These are phyloP conservation scores for Alternaria alternata DNA, from an alignment of 2,329 filamentous ascomycete genomes.

Conservation along the genomic window DNA sequence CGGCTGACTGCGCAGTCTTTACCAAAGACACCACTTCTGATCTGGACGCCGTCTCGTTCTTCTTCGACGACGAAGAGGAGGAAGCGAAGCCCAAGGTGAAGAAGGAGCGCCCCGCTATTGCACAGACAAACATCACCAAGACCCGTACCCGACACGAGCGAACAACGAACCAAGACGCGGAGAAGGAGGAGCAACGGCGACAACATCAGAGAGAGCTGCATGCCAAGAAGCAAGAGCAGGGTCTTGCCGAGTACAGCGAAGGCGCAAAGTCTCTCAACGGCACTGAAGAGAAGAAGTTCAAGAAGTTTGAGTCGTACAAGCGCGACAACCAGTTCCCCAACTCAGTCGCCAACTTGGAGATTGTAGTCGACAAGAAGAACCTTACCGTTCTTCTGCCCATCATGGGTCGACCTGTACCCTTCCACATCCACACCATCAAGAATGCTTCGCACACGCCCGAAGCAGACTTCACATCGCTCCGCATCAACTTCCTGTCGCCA, in stretches of 20 bases:
- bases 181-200: slow-evolving; percentile 83
- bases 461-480: slow-evolving; percentile 89
- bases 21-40: slow-evolving; percentile 92
- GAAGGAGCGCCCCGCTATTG: slow-evolving; percentile 85
- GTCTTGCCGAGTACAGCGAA: slow-evolving; percentile 84
- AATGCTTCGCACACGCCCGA: slow-evolving; percentile 98
- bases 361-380: slow-evolving; percentile 91
- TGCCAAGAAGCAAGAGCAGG: slow-evolving; percentile 87
- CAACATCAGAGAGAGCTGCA: slow-evolving; percentile 93
- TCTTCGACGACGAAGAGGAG: slow-evolving; percentile 94
- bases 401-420: slow-evolving; percentile 96
- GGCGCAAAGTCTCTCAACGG: slow-evolving; percentile 86
- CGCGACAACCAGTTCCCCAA: slow-evolving; percentile 91
- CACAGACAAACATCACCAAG: slow-evolving; percentile 93
- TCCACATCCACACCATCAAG: slow-evolving; percentile 98
- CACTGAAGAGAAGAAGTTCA: slow-evolving; percentile 96
- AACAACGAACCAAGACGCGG: slow-evolving; percentile 86
- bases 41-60: slow-evolving; percentile 94
- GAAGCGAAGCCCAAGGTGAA: slow-evolving; percentile 88
- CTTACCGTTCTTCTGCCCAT: slow-evolving; percentile 91
- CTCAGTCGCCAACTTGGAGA: slow-evolving; percentile 83
- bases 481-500: slow-evolving; percentile 96
- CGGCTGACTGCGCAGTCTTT: slow-evolving; percentile 82
- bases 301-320: slow-evolving; percentile 99
- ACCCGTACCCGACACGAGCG: slow-evolving; percentile 91